phyloP scores from a whole-genome alignment of 345 rosid genomes.

The Citrus trifoliata region DNA sequence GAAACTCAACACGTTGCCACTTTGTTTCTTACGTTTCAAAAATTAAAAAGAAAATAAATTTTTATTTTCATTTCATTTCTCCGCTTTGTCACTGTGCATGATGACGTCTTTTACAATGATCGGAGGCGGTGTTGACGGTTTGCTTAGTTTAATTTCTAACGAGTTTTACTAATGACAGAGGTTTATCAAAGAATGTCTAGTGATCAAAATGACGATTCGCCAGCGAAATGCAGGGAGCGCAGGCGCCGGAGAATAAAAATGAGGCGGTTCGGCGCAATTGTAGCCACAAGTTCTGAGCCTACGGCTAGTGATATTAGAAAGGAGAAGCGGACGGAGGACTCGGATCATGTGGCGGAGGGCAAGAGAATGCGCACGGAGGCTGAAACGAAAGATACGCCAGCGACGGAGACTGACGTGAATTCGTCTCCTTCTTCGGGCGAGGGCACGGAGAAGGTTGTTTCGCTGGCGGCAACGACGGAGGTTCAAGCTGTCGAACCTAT shows the following conservation, averaged over 20 bases:
- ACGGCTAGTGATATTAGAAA: background rate
- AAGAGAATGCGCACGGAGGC: slow-evolving; percentile 26
- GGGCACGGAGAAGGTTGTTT: background rate
- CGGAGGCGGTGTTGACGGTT: background rate
- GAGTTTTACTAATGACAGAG: background rate
- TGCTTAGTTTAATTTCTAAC: background rate
- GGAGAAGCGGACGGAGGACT: background rate
- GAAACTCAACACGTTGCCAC: slow-evolving; percentile 27
- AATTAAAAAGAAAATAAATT: background rate
- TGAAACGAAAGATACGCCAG: slow-evolving; percentile 15
- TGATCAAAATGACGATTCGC: slow-evolving; percentile 35
- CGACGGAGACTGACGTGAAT: background rate
- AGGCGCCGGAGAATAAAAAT: slow-evolving; percentile 51
- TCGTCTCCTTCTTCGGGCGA: slow-evolving; percentile 10
- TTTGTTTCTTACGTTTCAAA: slow-evolving; percentile 1
- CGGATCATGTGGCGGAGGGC: slow-evolving; percentile 8
- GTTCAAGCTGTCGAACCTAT: slow-evolving; percentile 28
- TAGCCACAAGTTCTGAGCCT: background rate
- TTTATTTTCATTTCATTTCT: background rate
- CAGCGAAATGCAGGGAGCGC: slow-evolving; percentile 50
- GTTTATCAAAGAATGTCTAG: slow-evolving; percentile 22
- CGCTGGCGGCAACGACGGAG: background rate
- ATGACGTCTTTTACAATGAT: background rate
- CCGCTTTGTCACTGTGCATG: background rate
- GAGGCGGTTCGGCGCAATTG: slow-evolving; percentile 44